Evolutionary conservation across 768 basidiomycete species (phyloP), one percentile per base, ranked within the genome.

Genomic region (Postia placenta): DNA sequence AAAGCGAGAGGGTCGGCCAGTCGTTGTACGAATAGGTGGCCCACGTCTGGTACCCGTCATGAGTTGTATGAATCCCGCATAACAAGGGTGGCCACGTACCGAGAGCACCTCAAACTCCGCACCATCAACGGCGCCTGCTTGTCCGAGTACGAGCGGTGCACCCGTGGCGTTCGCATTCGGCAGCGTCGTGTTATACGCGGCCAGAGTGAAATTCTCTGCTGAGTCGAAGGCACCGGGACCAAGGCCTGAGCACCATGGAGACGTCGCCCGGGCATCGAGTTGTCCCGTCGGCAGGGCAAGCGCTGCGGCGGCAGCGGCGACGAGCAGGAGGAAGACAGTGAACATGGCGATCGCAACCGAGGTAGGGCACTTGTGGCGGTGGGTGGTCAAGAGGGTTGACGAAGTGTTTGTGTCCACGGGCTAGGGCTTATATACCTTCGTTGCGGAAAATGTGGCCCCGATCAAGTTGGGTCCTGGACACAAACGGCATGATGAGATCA

Each of bases 11-110:
- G 12, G 58, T 42, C 0, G 77, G 74, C 54, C 68, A 77, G 39
- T 75, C 69, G 60, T 77, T 67, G 41, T 42, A 49, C 12, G 74
- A 76, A 59, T 64, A 79, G 12, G 76, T 75, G 20, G 69, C 69
- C 38, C 63, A 74, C 2, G 78, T 78, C 75, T 78, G n/a, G n/a
- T n/a, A n/a, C n/a, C n/a, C 41, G 41, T 3, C 26, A n/a, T n/a
- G n/a, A n/a, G n/a, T n/a, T 5, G 24, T 5, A 17, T 15, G 19
- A 23, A 6, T 2, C 9, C 42, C 19, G 33, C 25, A 33, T 9
- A 12, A 22, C n/a, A 26, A 23, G 27, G 2, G 24, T 35, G 4
- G 30, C 24, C 11, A 65, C 70, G 26, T 49, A 78, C 77, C 37
- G 75, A 74, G 17, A 74, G 67, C 11, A 73, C 69, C 48, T 74